Evolutionary conservation across 306 rosid genomes (phyloP), one percentile per base, ranked within the genome.

Genomic region (Psophocarpus tetragonolobus): DNA sequence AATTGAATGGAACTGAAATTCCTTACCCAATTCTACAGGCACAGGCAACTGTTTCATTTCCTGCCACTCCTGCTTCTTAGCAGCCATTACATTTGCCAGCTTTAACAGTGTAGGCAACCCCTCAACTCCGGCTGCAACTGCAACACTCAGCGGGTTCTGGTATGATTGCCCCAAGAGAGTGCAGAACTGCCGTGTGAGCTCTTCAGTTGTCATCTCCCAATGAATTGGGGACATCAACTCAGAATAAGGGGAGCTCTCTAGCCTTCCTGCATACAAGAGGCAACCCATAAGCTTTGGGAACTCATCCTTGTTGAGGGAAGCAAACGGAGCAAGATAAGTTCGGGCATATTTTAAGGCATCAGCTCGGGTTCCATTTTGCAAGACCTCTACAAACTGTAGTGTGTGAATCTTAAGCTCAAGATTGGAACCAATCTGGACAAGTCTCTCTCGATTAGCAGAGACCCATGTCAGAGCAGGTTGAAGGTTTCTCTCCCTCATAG

Each of bases 221-320:
- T 79, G 88, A 73, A 45, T 15, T 69, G 90, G 89, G 29, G 90
- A 90, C n/a, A 80, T 61, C 78, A 89, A 50, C 78, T 88, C 94
- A 50, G 87, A 69, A 83, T 93, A 93, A 20, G 98, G 98, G 77
- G 94, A 89, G 61, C 56, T 84, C 33, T 79, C 82, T 26, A 93
- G 89, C 88, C 86, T 87, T 85, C 94, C 88, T 30, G 83, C 84
- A 76, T 73, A 93, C 63, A 86, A 68, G 78, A 93, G 90, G 88
- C 94, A 89, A 71, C 91, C 91, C 98, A 91, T 91, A 79, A 93
- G 97, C 93, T 93, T 91, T 82, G 81, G 83, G 83, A 93, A 84
- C 82, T 91, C 97, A 32, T 80, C 89, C 90, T 76, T 85, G 88
- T 88, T 80, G 82, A 78, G 70, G 63, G 88, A 71, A 79, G 90